Conservation (phyloP, 108 stramenopile genomes). For the Parmales sp. region DNA sequence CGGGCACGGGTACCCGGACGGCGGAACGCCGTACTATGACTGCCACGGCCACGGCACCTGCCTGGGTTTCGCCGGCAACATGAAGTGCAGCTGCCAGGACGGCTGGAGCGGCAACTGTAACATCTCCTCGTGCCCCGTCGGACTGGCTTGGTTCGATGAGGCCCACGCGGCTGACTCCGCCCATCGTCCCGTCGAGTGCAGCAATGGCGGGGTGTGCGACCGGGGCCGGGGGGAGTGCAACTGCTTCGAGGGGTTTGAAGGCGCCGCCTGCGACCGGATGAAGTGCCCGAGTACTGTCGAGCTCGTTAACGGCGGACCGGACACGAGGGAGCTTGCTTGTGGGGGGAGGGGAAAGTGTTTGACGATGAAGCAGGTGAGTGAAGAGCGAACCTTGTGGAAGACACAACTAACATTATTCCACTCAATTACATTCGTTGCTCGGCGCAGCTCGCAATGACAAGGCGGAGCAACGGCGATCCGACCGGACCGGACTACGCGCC, state of each 20-base stretch:
- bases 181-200: constrained; percentile 37
- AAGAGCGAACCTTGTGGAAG: not conserved
- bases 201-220: constrained; percentile 38
- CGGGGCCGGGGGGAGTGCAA: constrained; percentile 30
- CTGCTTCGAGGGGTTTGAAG: constrained; percentile 41
- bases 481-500: not conserved
- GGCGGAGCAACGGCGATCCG: constrained; percentile 3
- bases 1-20: constrained; percentile 12
- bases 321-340: constrained; percentile 22
- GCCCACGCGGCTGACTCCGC: constrained; percentile 29
- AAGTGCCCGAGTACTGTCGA: constrained; percentile 13
- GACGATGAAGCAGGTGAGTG: constrained; percentile 29
- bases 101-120: constrained; percentile 18
- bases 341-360: constrained; percentile 41
- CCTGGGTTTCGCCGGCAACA: constrained; percentile 5
- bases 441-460: constrained; percentile 27
- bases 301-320: not conserved
- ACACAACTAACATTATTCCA: too few relatives aligned
- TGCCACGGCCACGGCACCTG: constrained; percentile 18
- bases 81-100: constrained; percentile 10
- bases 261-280: constrained; percentile 36
- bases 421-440: too few relatives aligned
- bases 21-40: constrained; percentile 1
- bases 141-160: constrained; percentile 22
- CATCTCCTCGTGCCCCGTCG: not conserved